These are phyloP conservation scores for Symbiotaphrina buchneri DNA, from an alignment of 495 filamentous ascomycete species.

Conservation along the genomic window DNA sequence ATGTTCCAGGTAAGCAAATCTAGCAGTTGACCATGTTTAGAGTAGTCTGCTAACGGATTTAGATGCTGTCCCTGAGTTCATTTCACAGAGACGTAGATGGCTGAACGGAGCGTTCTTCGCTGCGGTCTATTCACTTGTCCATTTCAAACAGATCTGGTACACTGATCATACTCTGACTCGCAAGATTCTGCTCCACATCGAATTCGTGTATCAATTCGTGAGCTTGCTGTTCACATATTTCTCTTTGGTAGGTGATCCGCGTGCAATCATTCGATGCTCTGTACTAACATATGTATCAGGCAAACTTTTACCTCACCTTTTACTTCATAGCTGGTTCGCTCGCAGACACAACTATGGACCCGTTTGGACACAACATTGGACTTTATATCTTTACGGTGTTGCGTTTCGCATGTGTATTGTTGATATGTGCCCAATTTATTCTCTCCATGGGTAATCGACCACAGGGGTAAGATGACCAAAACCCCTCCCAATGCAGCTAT, in stretches of 20 bases:
- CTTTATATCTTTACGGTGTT: constrained; percentile 70
- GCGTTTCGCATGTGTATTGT: constrained; percentile 60
- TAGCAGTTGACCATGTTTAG: not conserved
- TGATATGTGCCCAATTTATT: constrained; percentile 91
- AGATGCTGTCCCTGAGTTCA: constrained; percentile 76
- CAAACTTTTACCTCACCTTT: constrained; percentile 97
- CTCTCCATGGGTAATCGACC: constrained; percentile 96
- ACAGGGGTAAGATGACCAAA: constrained; percentile 38
- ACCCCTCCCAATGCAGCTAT: constrained; percentile 2
- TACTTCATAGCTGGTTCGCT: constrained; percentile 97
- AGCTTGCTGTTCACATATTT: constrained; percentile 91
- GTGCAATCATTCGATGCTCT: not conserved
- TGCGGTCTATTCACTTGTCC: constrained; percentile 89
- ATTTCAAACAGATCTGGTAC: constrained; percentile 79
- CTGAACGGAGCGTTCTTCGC: constrained; percentile 98
- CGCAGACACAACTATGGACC: constrained; percentile 57
- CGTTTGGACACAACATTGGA: constrained; percentile 71
- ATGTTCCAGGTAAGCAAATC: constrained; percentile 59
- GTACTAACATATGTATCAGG: constrained; percentile 17
- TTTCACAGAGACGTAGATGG: constrained; percentile 89
- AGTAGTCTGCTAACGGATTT: not conserved
- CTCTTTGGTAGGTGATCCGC: constrained; percentile 36
- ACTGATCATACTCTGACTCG: constrained; percentile 81
- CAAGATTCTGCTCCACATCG: constrained; percentile 83
- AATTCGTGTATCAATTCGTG: constrained; percentile 89